Percentiles rank a stretch among this genome's conserved stretches.
These are phyloP conservation scores for Diutina mesorugosa DNA, from an alignment of 1,139 yeast genomes.

Conservation along the genomic window DNA sequence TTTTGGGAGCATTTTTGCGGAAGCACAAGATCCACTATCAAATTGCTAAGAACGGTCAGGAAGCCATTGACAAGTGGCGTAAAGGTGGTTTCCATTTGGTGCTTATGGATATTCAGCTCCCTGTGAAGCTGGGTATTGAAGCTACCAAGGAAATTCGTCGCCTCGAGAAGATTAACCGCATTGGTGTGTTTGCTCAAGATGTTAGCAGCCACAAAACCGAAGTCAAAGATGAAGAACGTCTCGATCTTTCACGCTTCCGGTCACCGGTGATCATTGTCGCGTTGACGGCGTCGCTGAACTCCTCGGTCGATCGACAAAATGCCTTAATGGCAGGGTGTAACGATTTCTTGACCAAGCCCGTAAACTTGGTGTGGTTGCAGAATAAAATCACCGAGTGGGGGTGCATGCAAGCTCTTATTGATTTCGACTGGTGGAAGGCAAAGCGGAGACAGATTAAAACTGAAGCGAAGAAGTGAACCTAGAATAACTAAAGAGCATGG, in stretches of 20 bases:
- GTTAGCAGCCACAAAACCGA: constrained; percentile 17
- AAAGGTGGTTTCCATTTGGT: constrained; percentile 87
- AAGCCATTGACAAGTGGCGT: constrained; percentile 87
- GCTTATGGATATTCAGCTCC: constrained; percentile 89
- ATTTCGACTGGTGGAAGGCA: constrained; percentile 84
- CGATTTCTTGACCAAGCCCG: constrained; percentile 94
- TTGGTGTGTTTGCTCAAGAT: constrained; percentile 62
- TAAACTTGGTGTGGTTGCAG: constrained; percentile 85
- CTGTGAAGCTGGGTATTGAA: constrained; percentile 86
- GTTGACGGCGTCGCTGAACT: constrained; percentile 73
- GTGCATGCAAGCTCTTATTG: constrained; percentile 93
- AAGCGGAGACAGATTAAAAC: constrained; percentile 7
- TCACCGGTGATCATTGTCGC: constrained; percentile 96
- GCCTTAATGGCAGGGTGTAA: constrained; percentile 96
- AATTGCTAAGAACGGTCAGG: constrained; percentile 84
- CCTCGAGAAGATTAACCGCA: constrained; percentile 65
- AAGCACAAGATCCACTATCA: constrained; percentile 77
- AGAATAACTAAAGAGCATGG: too few relatives aligned
- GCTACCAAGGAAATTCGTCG: constrained; percentile 85
- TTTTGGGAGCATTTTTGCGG: constrained; percentile 82
- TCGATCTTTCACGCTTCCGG: constrained; percentile 52
- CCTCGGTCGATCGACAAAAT: constrained; percentile 77
- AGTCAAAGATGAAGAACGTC: constrained; percentile 27
- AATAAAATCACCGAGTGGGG: constrained; percentile 96
- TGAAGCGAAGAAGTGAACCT: neutral